Evolutionary conservation across 2,329 filamentous ascomycete genomes (phyloP), one percentile per base, ranked within the genome.

Genomic region (Lachnellula hyalina): DNA sequence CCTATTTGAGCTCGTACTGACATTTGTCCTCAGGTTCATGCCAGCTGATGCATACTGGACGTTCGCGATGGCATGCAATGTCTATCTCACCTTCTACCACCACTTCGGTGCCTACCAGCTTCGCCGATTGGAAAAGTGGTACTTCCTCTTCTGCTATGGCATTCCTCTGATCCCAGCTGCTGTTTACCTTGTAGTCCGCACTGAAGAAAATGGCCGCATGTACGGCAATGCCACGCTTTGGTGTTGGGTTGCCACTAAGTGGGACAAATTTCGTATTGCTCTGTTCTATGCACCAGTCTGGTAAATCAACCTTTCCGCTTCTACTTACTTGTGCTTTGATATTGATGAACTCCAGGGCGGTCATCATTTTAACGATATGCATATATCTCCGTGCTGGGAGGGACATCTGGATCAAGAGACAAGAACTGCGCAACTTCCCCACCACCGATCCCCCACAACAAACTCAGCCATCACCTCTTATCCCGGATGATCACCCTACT

Each of bases 41-140:
- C 84, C 85, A 1, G 86, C 87, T 5, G 87, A 90, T 73, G 83
- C 86, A 1, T 76, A 87, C 46, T 92, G 86, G 88, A 88, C 86
- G 1, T 76, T 92, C 55, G 84, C 86, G 52, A 94, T 95, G 89
- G 88, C 89, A 1, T 78, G 85, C 62, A 95, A 94, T 67, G 89
- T 94, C 50, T 90, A 90, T 68, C 72, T 93, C 14, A 91, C 89
- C 0, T 90, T 94, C 66, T 91, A 90, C 70, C 78, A 77, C 64
- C 87, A 87, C 59, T 92, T 85, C 62, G 82, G 87, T 56, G 81
- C 84, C 1, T 71, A 77, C 4, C 78, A 80, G 51, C 73, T 94
- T 14, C 82, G 82, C 11, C 76, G 71, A 45, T 78, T 93, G 67
- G 90, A 94, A 67, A 80, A 85, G 46, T 84, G 79, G 54, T 94